A percentile compares a stretch with the other conserved stretches of the same genome.
Conservation (phyloP, 2,329 filamentous ascomycete species). For the Stagonosporopsis vannaccii region DNA sequence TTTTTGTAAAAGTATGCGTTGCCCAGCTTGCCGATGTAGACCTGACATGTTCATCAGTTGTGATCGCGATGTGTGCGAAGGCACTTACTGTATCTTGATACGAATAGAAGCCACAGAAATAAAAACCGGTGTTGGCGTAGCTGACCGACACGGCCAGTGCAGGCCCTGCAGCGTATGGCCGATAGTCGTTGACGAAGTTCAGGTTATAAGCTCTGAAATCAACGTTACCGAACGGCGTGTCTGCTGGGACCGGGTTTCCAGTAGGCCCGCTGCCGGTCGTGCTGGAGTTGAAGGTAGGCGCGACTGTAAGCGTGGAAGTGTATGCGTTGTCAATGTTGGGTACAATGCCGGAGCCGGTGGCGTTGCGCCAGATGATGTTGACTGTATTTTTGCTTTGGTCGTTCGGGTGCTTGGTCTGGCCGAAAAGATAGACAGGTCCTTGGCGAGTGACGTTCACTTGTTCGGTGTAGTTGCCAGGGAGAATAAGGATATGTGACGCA, state of each 20-base stretch:
- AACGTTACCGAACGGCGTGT: slow-evolving; percentile 68
- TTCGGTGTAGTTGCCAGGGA: slow-evolving; percentile 67
- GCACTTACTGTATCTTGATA: slow-evolving; percentile 70
- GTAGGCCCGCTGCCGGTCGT: slow-evolving; percentile 68
- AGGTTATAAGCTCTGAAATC: slow-evolving; percentile 73
- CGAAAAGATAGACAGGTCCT: slow-evolving; percentile 68
- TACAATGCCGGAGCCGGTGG: slow-evolving; percentile 56
- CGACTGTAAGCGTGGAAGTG: slow-evolving; percentile 68
- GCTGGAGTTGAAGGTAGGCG: slow-evolving; percentile 68
- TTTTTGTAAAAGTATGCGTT: slow-evolving; percentile 70
- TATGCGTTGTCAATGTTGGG: slow-evolving; percentile 66
- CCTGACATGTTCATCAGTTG: slow-evolving; percentile 4
- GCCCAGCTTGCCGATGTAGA: slow-evolving; percentile 70
- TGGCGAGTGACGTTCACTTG: slow-evolving; percentile 70
- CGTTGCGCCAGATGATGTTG: slow-evolving; percentile 65
- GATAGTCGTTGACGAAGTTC: slow-evolving; percentile 68
- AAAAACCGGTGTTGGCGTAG: slow-evolving; percentile 72
- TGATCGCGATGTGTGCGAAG: too few species aligned
- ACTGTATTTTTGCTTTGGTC: slow-evolving; percentile 60
- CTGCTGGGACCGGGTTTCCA: slow-evolving; percentile 65
- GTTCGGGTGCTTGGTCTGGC: slow-evolving; percentile 61
- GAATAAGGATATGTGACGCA: slow-evolving; percentile 65
- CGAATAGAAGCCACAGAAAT: slow-evolving; percentile 70
- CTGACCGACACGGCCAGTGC: slow-evolving; percentile 67
- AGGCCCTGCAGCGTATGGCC: slow-evolving; percentile 62